These are phyloP conservation scores for Stephania japonica DNA, from an alignment of 164 flowering plant genomes.

Conservation along the genomic window DNA sequence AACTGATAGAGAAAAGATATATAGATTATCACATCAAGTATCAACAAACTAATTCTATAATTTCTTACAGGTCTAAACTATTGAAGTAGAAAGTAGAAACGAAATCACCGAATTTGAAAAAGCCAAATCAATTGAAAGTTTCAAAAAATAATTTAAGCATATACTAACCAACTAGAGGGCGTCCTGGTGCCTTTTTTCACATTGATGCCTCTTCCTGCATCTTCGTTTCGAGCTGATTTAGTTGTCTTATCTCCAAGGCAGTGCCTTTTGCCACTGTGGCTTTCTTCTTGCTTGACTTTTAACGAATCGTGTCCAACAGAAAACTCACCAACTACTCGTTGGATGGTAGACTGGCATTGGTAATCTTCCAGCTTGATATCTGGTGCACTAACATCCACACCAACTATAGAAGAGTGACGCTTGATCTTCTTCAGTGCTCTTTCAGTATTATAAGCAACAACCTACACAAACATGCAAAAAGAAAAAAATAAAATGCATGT, in stretches of 20 bases:
- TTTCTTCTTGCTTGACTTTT: conserved; percentile 28
- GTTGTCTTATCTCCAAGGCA: conserved; percentile 22
- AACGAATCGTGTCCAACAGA: conserved; percentile 26
- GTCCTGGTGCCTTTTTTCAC: conserved; percentile 32
- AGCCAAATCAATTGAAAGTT: neutral
- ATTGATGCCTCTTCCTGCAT: conserved; percentile 16
- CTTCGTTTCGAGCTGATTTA: conserved; percentile 23
- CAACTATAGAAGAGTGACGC: conserved; percentile 47
- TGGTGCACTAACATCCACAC: conserved; percentile 33
- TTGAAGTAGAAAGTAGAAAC: neutral
- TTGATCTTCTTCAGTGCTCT: conserved; percentile 71
- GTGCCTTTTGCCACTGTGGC: conserved; percentile 11
- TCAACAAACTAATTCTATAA: neutral
- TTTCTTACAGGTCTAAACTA: neutral
- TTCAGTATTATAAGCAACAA: conserved; percentile 62
- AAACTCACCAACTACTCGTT: conserved; percentile 23
- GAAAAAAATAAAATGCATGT: neutral
- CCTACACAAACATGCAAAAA: conserved; percentile 37
- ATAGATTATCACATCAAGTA: neutral
- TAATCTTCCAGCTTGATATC: conserved; percentile 19
- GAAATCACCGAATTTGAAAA: neutral
- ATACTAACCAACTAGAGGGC: conserved; percentile 59
- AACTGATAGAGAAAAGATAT: neutral
- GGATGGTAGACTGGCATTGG: conserved; percentile 12
- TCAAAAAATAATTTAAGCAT: neutral